Evolutionary conservation across 352 stramenopile genomes (phyloP), one percentile per base, ranked within the genome.

Genomic region (Phytophthora ramorum): DNA sequence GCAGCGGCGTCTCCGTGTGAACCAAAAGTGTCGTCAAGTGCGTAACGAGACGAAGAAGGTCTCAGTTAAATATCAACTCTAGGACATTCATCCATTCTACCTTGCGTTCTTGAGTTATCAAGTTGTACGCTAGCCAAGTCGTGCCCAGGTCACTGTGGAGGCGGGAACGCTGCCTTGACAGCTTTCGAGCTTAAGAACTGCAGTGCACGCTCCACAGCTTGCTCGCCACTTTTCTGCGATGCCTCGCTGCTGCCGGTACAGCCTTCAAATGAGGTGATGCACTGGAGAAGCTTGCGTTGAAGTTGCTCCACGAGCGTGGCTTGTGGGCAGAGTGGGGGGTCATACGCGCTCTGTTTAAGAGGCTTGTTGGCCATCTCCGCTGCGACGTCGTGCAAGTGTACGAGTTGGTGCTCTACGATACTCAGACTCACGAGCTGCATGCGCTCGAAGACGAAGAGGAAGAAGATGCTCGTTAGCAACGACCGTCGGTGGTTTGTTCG

Each of bases 211-310:
- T 83, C 76, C 1, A 90, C 60, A 7, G 79, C 74, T 51, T 91
- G 86, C 26, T 90, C 78, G 2, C 48, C 56, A 59, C 80, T 90
- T 24, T 88, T 89, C 58, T 79, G 68, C 0, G 76, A 75, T 12
- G 66, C 63, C 32, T 76, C 65, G 10, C 55, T 54, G 46, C 70
- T 84, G 0, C 80, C 75, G 5, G 75, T 77, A 53, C 79, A 91
- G 8, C 83, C 80, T 75, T 91, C 79, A 54, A 91, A 91, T 7
- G 81, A 84, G 0, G 79, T 90, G 58, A 88, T 71, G 47, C 87
- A 90, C 56, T 87, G 80, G 50, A 90, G 49, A 9, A 89, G 69
- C 58, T 91, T 91, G 24, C 58, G 66, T 57, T 91, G 83, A 8
- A 91, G 57, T 30, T 76, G 58, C 47, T 90, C 80, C 40, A 89